Base-by-base conservation (phyloP, 2,329 filamentous ascomycete genomes). In the Pyrenophora tritici-repentis region DNA sequence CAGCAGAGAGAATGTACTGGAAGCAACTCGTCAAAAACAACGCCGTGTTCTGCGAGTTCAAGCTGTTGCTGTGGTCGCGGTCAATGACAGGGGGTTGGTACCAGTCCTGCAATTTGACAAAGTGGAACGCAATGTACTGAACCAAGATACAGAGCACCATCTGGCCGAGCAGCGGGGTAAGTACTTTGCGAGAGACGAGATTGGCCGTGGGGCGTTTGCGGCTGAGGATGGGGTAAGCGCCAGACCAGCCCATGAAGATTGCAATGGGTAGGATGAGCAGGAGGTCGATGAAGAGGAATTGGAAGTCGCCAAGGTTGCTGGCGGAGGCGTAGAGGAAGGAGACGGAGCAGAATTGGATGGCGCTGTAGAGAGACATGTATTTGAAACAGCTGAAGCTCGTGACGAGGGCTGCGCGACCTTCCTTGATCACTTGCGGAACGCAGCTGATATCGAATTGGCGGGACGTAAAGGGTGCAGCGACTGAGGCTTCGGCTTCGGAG, bases 351-450 rank as follows among this genome's bases (percentile, higher is more conserved):
- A 99, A 99, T 73, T 99, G 94, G 60, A 99, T 99, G n/a, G 94
- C 93, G 2, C 92, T 97, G 78, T 99, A 99, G 59, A 99, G 77
- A 65, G 90, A 95, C 95, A 99, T 99, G 76, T 96, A 99, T 78
- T 97, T 99, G 83, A 99, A 99, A 78, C 94, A 99, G 77, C 90
- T 95, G 78, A 99, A 99, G 74, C 91, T 96, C 10, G 94, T 99
- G n/a, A 97, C 92, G 29, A 99, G 82, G 29, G 95, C 90, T 16
- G 93, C 93, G 56, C 95, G 86, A 16, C 94, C 94, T 78, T 99
- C 94, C 60, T 91, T 74, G 58, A 99, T 97, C 58, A 99, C 87
- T 66, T 93, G 87, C 6, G 93, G 88, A 4, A 99, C 93, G 72
- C 94, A 99, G 10, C 89, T 89, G 65, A 99, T 97, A 71, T 99